Evolutionary conservation across 2,329 filamentous ascomycete species (phyloP).

Genomic region (Knufia fluminis): DNA sequence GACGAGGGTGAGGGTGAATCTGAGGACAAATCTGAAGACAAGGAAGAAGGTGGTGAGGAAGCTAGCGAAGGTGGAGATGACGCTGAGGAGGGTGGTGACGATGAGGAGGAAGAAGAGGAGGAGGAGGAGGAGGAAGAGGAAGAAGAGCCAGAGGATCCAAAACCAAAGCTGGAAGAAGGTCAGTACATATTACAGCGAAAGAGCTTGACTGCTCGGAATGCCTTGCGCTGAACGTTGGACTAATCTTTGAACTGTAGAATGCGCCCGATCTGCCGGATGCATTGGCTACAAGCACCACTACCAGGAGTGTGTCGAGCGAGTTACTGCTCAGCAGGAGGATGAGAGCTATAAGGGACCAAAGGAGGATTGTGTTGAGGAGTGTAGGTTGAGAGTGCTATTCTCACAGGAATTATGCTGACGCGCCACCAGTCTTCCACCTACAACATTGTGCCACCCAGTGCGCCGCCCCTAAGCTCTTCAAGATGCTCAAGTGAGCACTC

Average conservation of each 20-base stretch:
- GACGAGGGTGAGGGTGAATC: slow-evolving; percentile 34
- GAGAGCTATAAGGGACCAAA: slow-evolving; percentile 62
- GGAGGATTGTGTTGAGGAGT: slow-evolving; percentile 99
- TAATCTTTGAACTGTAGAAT: slow-evolving; percentile 52
- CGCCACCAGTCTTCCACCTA: slow-evolving; percentile 81
- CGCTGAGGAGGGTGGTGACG: slow-evolving; percentile 42
- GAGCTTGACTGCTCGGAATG: not conserved
- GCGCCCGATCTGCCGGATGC: slow-evolving; percentile 77
- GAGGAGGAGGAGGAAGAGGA: slow-evolving; percentile 63
- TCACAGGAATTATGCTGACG: slow-evolving; percentile 11
- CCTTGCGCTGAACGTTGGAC: not conserved
- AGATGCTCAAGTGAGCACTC: slow-evolving; percentile 68
- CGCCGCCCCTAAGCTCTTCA: slow-evolving; percentile 93
- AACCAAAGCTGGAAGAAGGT: slow-evolving; percentile 89
- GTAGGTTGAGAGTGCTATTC: slow-evolving; percentile 51
- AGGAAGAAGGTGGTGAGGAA: slow-evolving; percentile 27
- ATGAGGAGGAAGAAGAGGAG: slow-evolving; percentile 46
- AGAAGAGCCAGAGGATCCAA: slow-evolving; percentile 73
- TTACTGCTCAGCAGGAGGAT: slow-evolving; percentile 57
- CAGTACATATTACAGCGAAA: slow-evolving; percentile 36
- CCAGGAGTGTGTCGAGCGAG: slow-evolving; percentile 94
- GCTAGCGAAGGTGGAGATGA: slow-evolving; percentile 36
- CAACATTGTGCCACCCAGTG: slow-evolving; percentile 89
- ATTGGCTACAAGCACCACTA: slow-evolving; percentile 91
- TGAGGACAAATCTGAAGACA: slow-evolving; percentile 25